Conservation (phyloP, 2,329 filamentous ascomycete genomes). For the Cladophialophora immunda region DNA sequence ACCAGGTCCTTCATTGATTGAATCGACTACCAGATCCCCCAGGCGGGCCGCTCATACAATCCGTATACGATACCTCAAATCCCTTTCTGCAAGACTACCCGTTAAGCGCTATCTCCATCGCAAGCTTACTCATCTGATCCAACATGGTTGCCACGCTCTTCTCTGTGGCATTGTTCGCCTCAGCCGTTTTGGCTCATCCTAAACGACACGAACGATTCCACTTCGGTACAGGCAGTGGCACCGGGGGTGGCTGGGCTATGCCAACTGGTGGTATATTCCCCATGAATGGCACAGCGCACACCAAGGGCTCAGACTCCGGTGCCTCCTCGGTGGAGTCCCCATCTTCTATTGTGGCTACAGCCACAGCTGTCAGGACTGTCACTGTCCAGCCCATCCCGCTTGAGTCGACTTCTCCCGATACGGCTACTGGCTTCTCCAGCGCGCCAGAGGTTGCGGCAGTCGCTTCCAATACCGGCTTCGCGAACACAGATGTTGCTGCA, state of each 20-base stretch:
- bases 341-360: slow-evolving; percentile 13
- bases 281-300: slow-evolving; percentile 31
- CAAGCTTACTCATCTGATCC: slow-evolving; percentile 20
- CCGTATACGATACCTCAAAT: slow-evolving; percentile 17
- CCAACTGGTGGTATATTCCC: slow-evolving; percentile 30
- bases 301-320: slow-evolving; percentile 32
- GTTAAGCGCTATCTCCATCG: slow-evolving; percentile 14
- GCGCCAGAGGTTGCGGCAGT: slow-evolving; percentile 18
- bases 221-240: slow-evolving; percentile 32
- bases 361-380: slow-evolving; percentile 32
- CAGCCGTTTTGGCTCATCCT: slow-evolving; percentile 38
- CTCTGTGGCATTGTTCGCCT: slow-evolving; percentile 38
- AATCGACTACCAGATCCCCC: slow-evolving; percentile 30
- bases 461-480: not conserved
- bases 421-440: slow-evolving; percentile 25
- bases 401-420: slow-evolving; percentile 22
- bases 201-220: slow-evolving; percentile 36
- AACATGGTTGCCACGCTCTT: slow-evolving; percentile 40
- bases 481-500: slow-evolving; percentile 21
- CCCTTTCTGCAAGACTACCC: slow-evolving; percentile 14
- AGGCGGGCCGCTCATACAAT: slow-evolving; percentile 27
- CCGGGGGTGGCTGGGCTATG: slow-evolving; percentile 25
- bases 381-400: slow-evolving; percentile 31
- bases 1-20: slow-evolving; percentile 37
- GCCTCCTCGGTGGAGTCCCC: slow-evolving; percentile 31